Evolutionary conservation across 2,329 filamentous ascomycete genomes (phyloP), one percentile per base, ranked within the genome.

Genomic region (Endocalyx cinctus): DNA sequence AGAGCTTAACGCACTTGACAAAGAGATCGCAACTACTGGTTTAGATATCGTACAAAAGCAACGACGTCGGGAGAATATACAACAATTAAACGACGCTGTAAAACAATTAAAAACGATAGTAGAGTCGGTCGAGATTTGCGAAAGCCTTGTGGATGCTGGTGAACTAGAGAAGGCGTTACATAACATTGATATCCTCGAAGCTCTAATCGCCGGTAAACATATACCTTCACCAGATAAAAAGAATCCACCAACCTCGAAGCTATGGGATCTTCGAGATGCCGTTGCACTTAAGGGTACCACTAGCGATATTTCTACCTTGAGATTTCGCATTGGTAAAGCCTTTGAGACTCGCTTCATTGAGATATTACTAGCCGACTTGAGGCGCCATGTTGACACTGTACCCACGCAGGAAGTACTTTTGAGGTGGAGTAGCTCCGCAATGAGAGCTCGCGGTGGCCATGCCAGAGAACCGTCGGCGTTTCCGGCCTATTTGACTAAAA

Each of bases 11-110:
- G 79, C 78, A 25, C 70, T 98, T 5, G 92, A 98, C 54, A 72
- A 84, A 35, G 87, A 96, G 47, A 87, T 97, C 59, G 90, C 88
- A 2, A 67, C 87, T 4, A 86, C 80, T 18, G 92, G 92, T 0
- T 60, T 98, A 18, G 82, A 92, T 47, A 82, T 96, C 35, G 82
- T 95, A 4, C 83, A 89, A 40, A 81, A 94, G 56, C 79, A 87
- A 45, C 77, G 84, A 32, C 77, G 87, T 33, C 77, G 84, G 48
- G 85, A 94, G 48, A 98, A 98, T 52, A 63, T 97, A 5, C 76
- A 82, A 37, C 85, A 87, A 57, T 67, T 98, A 12, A 82, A 84
- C 18, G 79, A 87, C 53, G 85, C 89, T 2, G 84, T 95, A 3
- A 72, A 82, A 47, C 92, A 98, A 55, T 71, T 98, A 16, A 79